Evolutionary conservation across 768 basidiomycete genomes (phyloP), one percentile per base, ranked within the genome.

Genomic region (Kwoniella shandongensis): DNA sequence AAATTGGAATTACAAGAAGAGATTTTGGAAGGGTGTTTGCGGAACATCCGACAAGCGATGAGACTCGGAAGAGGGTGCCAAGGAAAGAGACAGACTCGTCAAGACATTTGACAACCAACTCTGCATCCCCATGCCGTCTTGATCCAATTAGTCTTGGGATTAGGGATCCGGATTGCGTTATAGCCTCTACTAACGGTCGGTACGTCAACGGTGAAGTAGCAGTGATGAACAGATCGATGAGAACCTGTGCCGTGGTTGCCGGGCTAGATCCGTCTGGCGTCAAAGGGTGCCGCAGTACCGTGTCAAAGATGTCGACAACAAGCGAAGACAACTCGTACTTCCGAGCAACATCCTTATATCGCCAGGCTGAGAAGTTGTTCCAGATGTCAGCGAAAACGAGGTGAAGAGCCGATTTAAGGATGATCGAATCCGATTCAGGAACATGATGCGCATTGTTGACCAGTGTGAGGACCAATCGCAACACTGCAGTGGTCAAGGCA

Each of bases 371-470:
- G 73, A 90, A 88, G 65, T 88, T 86, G 0, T 87, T 83, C 92
- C 92, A 97, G 18, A 94, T 85, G 72, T 93, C 88, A 7, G 84
- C 83, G 66, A 91, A 89, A 8, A 93, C 82, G 70, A 91, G 91
- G 52, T 78, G 65, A 85, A 85, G 48, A 82, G 84, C 30, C 87
- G 80, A 29, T 83, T 83, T 5, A 79, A 70, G 10, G 79, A 77
- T 0, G 85, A 83, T 27, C 82, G 70, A 7, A 85, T 84, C 61
- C 0, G 88, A 87, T 69, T 91, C 88, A 44, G 82, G 80, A 64
- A 89, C 84, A 12, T 84, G 83, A 58, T 86, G 85, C 8, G 89
- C 84, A 45, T 92, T 84, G 46, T 85, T 81, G 23, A 93, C 80
- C 12, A 96, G 79, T 0, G 88, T 83, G 82, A 88, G 88, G 0